Conservation (phyloP, 2,329 filamentous ascomycete genomes). For the Microdochium trichocladiopsis region DNA sequence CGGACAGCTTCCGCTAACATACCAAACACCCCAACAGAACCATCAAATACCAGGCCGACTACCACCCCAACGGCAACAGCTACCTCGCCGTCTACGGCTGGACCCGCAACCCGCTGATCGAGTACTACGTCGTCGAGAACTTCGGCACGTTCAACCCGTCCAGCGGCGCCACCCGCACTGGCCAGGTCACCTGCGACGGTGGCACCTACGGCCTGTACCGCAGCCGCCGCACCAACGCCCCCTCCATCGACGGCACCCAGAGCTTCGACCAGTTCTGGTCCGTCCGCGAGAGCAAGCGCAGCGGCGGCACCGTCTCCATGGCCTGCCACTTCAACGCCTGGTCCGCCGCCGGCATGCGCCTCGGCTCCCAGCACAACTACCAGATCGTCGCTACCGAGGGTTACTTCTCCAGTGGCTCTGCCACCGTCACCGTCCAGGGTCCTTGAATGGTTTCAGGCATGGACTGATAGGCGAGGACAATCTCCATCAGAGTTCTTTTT, state of each 20-base stretch:
- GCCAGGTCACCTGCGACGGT: constrained; percentile 21
- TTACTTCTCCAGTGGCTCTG: constrained; percentile 40
- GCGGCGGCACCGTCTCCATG: constrained; percentile 25
- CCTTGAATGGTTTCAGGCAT: too few species aligned
- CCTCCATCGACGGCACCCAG: constrained; percentile 35
- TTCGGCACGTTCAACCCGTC: constrained; percentile 25
- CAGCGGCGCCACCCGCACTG: constrained; percentile 18
- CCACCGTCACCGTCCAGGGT: constrained; percentile 19
- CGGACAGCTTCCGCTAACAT: constrained; percentile 23
- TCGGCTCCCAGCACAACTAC: constrained; percentile 19
- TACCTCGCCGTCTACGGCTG: constrained; percentile 36
- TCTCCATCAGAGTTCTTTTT: background rate
- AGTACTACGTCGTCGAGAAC: constrained; percentile 30
- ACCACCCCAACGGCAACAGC: constrained; percentile 39
- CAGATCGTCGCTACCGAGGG: constrained; percentile 23
- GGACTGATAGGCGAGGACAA: background rate
- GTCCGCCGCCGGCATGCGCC: constrained; percentile 13
- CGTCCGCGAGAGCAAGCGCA: constrained; percentile 39
- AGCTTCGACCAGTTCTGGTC: constrained; percentile 45
- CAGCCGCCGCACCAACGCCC: constrained; percentile 29
- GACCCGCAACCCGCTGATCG: constrained; percentile 27
- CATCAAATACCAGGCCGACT: constrained; percentile 41
- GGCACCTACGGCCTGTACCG: constrained; percentile 26
- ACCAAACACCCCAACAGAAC: constrained; percentile 28
- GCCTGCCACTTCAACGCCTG: constrained; percentile 23